phyloP scores from a whole-genome alignment of 2,329 filamentous ascomycete species.

The Penicillium sp. region DNA sequence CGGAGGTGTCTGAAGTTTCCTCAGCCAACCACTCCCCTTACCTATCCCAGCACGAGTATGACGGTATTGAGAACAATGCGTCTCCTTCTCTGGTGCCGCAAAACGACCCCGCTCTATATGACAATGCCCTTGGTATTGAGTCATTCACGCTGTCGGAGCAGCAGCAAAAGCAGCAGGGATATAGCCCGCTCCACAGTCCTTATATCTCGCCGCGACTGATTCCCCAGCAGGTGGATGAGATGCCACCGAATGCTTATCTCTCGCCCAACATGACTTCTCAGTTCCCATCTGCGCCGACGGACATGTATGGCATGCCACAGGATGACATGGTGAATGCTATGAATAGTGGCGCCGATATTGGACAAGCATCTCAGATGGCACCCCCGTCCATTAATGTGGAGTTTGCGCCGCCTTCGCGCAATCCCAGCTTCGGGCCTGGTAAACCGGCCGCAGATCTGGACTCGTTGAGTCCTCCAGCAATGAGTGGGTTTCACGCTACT shows the following conservation, averaged over 20 bases:
- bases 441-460: slow-evolving; percentile 68
- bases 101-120: slow-evolving; percentile 69
- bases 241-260: slow-evolving; percentile 48
- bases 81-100: slow-evolving; percentile 76
- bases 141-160: slow-evolving; percentile 77
- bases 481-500: slow-evolving; percentile 42
- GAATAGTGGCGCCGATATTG: slow-evolving; percentile 59
- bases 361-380: slow-evolving; percentile 71
- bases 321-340: slow-evolving; percentile 51
- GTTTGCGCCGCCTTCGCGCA: slow-evolving; percentile 72
- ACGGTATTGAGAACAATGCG: slow-evolving; percentile 66
- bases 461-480: slow-evolving; percentile 75
- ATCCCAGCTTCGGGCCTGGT: slow-evolving; percentile 63
- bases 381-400: slow-evolving; percentile 96
- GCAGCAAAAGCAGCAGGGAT: slow-evolving; percentile 43
- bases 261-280: slow-evolving; percentile 49
- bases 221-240: slow-evolving; percentile 71
- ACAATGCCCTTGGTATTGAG: slow-evolving; percentile 73
- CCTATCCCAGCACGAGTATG: slow-evolving; percentile 74
- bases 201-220: slow-evolving; percentile 65
- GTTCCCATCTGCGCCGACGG: slow-evolving; percentile 48
- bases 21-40: slow-evolving; percentile 83
- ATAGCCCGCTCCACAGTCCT: slow-evolving; percentile 68
- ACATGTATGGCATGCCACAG: slow-evolving; percentile 50
- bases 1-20: slow-evolving; percentile 89